Evolutionary conservation across 148 eudicot genomes (phyloP).

Genomic region (Mesembryanthemum crystallinum): DNA sequence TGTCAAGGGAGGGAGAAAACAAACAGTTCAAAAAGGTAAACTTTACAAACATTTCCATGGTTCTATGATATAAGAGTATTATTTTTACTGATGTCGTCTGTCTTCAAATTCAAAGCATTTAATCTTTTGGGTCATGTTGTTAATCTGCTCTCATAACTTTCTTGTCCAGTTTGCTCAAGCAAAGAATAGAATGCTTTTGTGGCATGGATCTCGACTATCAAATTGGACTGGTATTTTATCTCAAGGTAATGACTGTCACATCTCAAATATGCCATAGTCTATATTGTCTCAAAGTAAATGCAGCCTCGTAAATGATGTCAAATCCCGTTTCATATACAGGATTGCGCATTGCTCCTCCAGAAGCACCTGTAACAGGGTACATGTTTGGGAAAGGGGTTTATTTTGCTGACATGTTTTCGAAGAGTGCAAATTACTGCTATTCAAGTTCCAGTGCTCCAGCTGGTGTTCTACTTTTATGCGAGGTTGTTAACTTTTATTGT

Average conservation of each 20-base stretch:
- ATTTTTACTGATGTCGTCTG: neutral
- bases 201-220: constrained; percentile 98
- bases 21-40: constrained; percentile 69
- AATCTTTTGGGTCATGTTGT: neutral
- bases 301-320: neutral
- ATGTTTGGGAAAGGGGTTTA: constrained; percentile 99
- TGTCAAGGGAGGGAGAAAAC: constrained; percentile 73
- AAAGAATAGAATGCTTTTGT: constrained; percentile 87
- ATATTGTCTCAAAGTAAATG: neutral
- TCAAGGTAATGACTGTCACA: constrained; percentile 52
- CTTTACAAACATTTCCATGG: neutral
- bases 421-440: constrained; percentile 94
- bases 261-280: neutral
- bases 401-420: constrained; percentile 99
- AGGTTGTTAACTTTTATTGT: constrained; percentile 45
- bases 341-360: constrained; percentile 96
- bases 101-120: neutral
- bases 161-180: constrained; percentile 57
- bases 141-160: constrained; percentile 5
- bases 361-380: constrained; percentile 93
- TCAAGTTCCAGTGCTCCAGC: constrained; percentile 44
- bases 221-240: constrained; percentile 97
- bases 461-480: constrained; percentile 92
- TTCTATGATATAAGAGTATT: neutral
- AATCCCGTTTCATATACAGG: constrained; percentile 41